A percentile compares a stretch with the other conserved stretches of the same genome.
These are phyloP conservation scores for Chrysosporium keratinophilum DNA, from an alignment of 2,329 filamentous ascomycete species.

Conservation along the genomic window DNA sequence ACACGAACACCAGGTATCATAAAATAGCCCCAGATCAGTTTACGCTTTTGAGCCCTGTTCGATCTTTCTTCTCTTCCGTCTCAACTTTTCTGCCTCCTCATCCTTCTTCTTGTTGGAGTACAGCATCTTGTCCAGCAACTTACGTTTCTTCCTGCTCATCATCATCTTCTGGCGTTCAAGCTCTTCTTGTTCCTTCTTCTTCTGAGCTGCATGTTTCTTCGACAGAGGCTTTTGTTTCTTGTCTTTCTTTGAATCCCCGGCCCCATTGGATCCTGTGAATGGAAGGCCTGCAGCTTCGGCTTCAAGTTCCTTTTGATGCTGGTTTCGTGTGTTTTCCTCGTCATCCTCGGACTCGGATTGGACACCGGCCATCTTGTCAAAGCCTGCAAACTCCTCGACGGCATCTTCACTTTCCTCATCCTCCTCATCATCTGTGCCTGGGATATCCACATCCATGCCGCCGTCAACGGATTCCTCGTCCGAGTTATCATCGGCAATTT, in stretches of 20 bases:
- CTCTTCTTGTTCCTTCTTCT: constrained; percentile 67
- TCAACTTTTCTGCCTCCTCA: constrained; percentile 74
- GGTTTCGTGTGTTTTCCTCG: constrained; percentile 50
- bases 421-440: constrained; percentile 36
- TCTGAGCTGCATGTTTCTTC: constrained; percentile 57
- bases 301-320: constrained; percentile 82
- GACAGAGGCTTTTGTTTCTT: constrained; percentile 60
- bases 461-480: constrained; percentile 36
- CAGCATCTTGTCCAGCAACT: constrained; percentile 94
- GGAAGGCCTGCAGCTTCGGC: constrained; percentile 69
- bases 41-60: constrained; percentile 47
- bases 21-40: background rate
- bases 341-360: constrained; percentile 50
- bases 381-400: constrained; percentile 39
- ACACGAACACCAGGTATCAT: constrained; percentile 3
- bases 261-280: constrained; percentile 36
- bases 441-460: constrained; percentile 44
- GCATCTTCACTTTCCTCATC: constrained; percentile 41
- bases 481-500: constrained; percentile 37
- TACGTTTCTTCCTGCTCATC: constrained; percentile 95
- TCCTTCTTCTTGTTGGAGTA: constrained; percentile 92
- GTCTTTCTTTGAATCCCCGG: constrained; percentile 48
- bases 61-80: constrained; percentile 80
- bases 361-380: constrained; percentile 37
- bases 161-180: constrained; percentile 92